Evolutionary conservation across 805 yeast species (phyloP), one percentile per base, ranked within the genome.

Genomic region (Barnettozyma californica): DNA sequence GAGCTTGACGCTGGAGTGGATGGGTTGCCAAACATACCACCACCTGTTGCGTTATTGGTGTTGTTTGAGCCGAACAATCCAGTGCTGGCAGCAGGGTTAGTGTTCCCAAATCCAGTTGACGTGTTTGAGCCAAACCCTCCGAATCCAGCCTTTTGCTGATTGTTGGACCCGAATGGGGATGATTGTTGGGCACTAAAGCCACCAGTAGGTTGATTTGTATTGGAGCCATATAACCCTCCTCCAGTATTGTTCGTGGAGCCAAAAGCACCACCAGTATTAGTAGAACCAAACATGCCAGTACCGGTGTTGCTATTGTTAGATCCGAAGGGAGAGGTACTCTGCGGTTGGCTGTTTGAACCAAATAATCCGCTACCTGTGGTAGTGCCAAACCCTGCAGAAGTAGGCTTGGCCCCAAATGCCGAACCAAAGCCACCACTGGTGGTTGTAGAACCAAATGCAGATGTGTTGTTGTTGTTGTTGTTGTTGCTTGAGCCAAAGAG

Each of bases 161-260:
- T 60, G 36, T 66, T 68, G 37, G 65, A 59, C 35, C 80, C 80
- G 58, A 77, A 77, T 34, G 68, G 68, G n/a, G 63, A 48, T 34
- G 31, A 54, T 29, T 25, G 50, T 53, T 59, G 61, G 44, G 5
- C 58, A 42, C 68, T 66, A 50, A 63, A 62, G 13, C 58, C 60
- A 26, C 60, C 57, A 25, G 53, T 31, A 40, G 55, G 46, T 35
- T 47, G 50, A 42, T 54, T 55, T 37, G 48, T 53, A n/a, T 31
- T 44, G 11, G 41, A 41, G 36, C 67, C 66, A 49, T 63, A 65
- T 36, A 64, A 29, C 6, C 64, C 60, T 31, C 64, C 63, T 34
- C 47, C 33, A 9, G 58, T 58, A n/a, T 56, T 44, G 55, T 19
- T 46, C n/a, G 50, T 41, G 36, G 48, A 40, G n/a, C 80, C 80